Evolutionary conservation across 2,329 filamentous ascomycete genomes (phyloP), one percentile per base, ranked within the genome.

Genomic region (Colletotrichum lentis): DNA sequence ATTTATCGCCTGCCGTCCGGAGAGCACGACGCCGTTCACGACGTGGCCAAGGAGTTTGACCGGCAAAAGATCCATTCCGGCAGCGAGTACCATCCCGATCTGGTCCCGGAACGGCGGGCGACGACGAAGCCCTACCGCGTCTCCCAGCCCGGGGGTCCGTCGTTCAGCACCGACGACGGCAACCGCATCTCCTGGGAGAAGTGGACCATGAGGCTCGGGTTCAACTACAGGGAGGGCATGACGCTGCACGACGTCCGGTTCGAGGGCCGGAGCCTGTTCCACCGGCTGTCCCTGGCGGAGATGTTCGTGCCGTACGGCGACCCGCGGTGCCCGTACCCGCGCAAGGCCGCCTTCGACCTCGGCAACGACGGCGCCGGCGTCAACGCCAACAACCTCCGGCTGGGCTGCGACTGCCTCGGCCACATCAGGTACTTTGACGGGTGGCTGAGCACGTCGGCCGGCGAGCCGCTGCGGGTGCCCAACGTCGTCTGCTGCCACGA

Each of bases 281-380:
- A 93, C 78, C 83, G 90, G 2, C 76, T 92, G 22, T 86, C 85
- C 41, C 80, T 92, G 43, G 86, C 85, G 61, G 90, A 92, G 73
- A 92, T 92, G 90, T 85, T 87, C 18, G 88, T 91, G 0, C 88
- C 88, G 0, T 92, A 92, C 67, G 88, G 83, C 0, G 89, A 91
- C 70, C 87, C 86, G 2, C 83, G 89, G 7, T 77, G 82, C 1
- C 89, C 89, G 0, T 91, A 87, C 73, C 87, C 88, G 20, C 83
- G 88, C 24, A 92, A 92, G 74, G 85, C 87, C 18, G 90, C 90
- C 0, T 92, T 92, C 70, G 90, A 92, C 72, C 86, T 91, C 67
- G 90, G 90, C 1, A 88, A 91, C 64, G 88, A 86, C 31, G 89
- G 89, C 12, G 85, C 86, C 4, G 90, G 89, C 1, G 82, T 87